phyloP scores from a whole-genome alignment of 306 rosid species.

The Vigna nakashimae region DNA sequence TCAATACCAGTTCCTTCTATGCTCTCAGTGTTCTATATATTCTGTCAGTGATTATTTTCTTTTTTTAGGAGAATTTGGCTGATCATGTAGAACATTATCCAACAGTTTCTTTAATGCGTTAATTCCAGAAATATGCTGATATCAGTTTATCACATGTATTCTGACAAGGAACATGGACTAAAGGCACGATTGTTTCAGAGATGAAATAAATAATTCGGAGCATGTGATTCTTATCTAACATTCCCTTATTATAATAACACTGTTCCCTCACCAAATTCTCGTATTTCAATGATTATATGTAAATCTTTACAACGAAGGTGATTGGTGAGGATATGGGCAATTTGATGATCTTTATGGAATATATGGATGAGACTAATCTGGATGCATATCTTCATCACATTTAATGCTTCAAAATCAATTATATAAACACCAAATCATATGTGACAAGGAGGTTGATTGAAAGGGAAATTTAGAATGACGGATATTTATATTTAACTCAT shows the following conservation, averaged over 20 bases:
- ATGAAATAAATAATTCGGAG: slow-evolving; percentile 28
- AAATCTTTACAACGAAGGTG: slow-evolving; percentile 6
- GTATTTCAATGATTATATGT: background rate
- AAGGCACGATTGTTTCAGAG: background rate
- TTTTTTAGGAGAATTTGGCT: no score
- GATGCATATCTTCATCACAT: no score
- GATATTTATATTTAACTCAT: background rate
- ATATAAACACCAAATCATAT: no score
- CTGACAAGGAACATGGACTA: background rate
- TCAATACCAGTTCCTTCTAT: no score
- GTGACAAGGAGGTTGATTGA: no score
- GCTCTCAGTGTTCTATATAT: no score
- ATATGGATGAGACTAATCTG: no score
- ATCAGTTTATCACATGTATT: background rate
- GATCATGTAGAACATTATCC: background rate
- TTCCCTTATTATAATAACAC: background rate
- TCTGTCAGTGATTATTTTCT: no score
- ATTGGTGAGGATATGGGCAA: background rate
- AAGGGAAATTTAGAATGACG: no score
- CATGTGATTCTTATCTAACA: slow-evolving; percentile 5
- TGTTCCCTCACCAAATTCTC: background rate
- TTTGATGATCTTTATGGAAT: background rate
- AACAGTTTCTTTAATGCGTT: background rate
- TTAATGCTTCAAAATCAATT: background rate
- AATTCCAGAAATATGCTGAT: background rate